Conservation (phyloP, 2,329 filamentous ascomycete genomes). For the Verticillium dahliae region DNA sequence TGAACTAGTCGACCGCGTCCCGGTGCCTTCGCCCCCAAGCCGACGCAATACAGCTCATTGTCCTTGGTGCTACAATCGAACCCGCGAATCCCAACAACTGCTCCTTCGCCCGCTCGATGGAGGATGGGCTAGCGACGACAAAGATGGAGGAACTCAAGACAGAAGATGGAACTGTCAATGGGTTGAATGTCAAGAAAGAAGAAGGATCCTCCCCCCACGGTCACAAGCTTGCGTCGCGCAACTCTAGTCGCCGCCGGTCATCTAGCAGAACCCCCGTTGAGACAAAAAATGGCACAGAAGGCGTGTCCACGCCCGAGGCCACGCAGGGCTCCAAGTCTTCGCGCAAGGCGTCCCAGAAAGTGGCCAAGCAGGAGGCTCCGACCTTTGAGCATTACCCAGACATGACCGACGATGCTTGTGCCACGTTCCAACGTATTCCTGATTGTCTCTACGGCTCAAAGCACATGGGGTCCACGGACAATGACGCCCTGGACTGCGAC, state of each 20-base stretch:
- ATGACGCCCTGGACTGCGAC: slow-evolving; percentile 88
- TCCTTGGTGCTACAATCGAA: background rate
- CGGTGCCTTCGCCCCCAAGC: background rate
- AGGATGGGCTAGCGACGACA: slow-evolving; percentile 31
- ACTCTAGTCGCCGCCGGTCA: slow-evolving; percentile 15
- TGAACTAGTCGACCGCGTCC: background rate
- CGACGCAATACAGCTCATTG: background rate
- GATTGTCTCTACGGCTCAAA: slow-evolving; percentile 90
- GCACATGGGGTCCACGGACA: slow-evolving; percentile 83
- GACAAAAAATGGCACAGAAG: slow-evolving; percentile 39
- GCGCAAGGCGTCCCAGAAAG: slow-evolving; percentile 14
- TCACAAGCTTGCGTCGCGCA: slow-evolving; percentile 29
- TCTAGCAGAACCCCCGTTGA: slow-evolving; percentile 35
- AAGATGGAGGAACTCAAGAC: slow-evolving; percentile 38
- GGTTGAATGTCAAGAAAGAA: slow-evolving; percentile 32
- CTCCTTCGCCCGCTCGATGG: slow-evolving; percentile 20
- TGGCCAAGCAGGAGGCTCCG: slow-evolving; percentile 52
- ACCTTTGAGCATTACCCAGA: slow-evolving; percentile 73
- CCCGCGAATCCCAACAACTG: slow-evolving; percentile 6
- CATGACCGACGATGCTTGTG: slow-evolving; percentile 67
- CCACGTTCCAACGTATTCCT: slow-evolving; percentile 72
- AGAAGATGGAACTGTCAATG: slow-evolving; percentile 31
- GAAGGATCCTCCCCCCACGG: slow-evolving; percentile 30
- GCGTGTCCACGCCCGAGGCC: slow-evolving; percentile 39
- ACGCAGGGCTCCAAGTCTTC: slow-evolving; percentile 54